Base-by-base conservation (phyloP, 2,329 filamentous ascomycete species). In the Lasiodiplodia gonubiensis region DNA sequence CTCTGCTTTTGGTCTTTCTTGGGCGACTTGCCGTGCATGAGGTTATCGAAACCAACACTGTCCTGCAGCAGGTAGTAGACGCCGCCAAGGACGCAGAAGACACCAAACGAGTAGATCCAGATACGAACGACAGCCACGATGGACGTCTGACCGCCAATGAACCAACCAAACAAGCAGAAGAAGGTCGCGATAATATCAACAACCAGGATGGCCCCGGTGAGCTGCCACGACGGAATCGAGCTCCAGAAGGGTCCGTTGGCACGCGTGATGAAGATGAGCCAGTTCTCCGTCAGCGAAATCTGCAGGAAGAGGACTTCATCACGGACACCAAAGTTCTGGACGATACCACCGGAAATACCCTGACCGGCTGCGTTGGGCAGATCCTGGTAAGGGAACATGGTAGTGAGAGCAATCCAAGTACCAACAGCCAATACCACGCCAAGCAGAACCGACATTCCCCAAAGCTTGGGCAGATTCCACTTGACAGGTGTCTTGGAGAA, bases 201-300 rank as follows among this genome's bases (percentile, higher is more conserved):
- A 60, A 92, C 72, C 57, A 95, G 78, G 71, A 97, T 93, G 71
- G 93, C 93, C 70, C 89, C 89, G 66, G 85, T 80, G 53, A 97
- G 85, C 81, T 96, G 92, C 91, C 92, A 94, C 69, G 92, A 96
- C 69, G 93, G 93, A 68, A 93, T 87, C 27, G 91, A 94, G 3
- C 91, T 93, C 92, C 92, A 96, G 86, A 96, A 94, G 66, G 92
- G 92, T 75, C 93, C 92, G 81, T 94, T 94, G 82, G 92, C 91
- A 86, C 93, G 92, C 71, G 93, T 97, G 82, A 97, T 94, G 85
- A 97, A 96, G 81, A 97, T 97, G 64, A 97, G 87, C 93, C 93
- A 97, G 84, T 96, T 97, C 86, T 97, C 92, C 69, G 93, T 94
- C 66, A 97, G 87, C 14, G 92, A 92, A 79, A 97, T 92, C 82